Base-by-base conservation (phyloP, 2,329 filamentous ascomycete species). In the Albifimbria verrucaria region DNA sequence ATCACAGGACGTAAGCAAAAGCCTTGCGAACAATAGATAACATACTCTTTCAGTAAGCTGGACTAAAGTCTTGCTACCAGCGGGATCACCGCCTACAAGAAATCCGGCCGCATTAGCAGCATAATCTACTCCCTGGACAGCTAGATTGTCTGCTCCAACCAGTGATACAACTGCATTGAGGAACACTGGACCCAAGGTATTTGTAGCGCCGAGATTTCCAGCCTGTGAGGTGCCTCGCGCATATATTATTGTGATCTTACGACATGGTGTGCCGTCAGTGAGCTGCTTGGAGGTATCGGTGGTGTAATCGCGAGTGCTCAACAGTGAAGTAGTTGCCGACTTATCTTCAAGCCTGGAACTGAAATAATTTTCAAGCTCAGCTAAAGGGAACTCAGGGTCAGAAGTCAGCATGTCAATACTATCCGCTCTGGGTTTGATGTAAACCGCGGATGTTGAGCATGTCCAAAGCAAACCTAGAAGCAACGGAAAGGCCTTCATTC, bases 61-160 rank as follows among this genome's bases (percentile, higher is more conserved):
- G 26, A 47, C 67, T 74, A 81, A 78, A 52, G 65, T 69, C 43
- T 61, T 60, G 49, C 73, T 74, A 5, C 78, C 78, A 11, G 52
- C 62, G 4, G 62, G 58, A 55, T 78, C 76, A 2, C 78, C 79
- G 6, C 76, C 74, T 11, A 65, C 66, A 4, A 78, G 62, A 56
- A 78, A 80, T 0, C 78, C 78, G 2, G 58, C 56, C 42, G 73
- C 56, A 53, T 67, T 63, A 3, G 80, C 80, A 2, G 73, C 67
- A 59, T 83, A 84, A 26, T 77, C 68, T 20, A 83, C 76, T 48
- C 80, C 81, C 64, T 83, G 80, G 11, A 81, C 72, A 3, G 75
- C 75, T 7, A 82, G 62, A 50, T 75, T 73, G 41, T 66, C 67
- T 6, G 64, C 67, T 18, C 74, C 77, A 53, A 81, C 65, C 48